phyloP scores from a whole-genome alignment of 2,329 filamentous ascomycete species.

The Zasmidium cellare region DNA sequence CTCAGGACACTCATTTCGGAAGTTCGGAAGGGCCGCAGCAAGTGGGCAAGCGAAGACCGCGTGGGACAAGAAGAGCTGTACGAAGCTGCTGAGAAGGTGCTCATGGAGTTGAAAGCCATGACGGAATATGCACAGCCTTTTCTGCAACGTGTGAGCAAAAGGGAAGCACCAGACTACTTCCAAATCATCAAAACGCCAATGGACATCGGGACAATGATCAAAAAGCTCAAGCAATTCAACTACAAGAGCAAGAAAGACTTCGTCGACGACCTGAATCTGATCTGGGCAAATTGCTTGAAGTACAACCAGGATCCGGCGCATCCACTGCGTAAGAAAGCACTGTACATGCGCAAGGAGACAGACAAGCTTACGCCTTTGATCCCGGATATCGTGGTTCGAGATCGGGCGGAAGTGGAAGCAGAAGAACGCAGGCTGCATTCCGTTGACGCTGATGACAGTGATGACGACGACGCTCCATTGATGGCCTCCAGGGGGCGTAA shows the following conservation, averaged over 20 bases:
- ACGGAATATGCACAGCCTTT: constrained; percentile 98
- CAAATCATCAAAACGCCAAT: constrained; percentile 93
- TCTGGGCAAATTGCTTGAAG: constrained; percentile 94
- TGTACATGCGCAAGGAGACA: constrained; percentile 95
- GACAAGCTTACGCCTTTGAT: constrained; percentile 95
- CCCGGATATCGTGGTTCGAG: constrained; percentile 84
- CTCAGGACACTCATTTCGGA: constrained; percentile 92
- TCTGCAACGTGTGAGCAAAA: constrained; percentile 89
- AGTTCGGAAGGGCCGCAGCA: constrained; percentile 95
- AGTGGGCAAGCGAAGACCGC: constrained; percentile 98
- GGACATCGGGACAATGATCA: constrained; percentile 97
- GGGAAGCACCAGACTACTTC: constrained; percentile 95
- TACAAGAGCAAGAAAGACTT: constrained; percentile 80
- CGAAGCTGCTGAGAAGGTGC: constrained; percentile 92
- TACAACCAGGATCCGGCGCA: constrained; percentile 92
- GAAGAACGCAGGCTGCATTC: constrained; percentile 73
- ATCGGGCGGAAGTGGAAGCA: constrained; percentile 86
- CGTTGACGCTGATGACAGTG: constrained; percentile 85
- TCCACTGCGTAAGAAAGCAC: constrained; percentile 85
- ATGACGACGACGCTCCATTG: constrained; percentile 74
- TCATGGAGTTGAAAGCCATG: constrained; percentile 95
- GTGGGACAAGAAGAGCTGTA: constrained; percentile 97
- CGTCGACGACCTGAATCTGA: constrained; percentile 86
- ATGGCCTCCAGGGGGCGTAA: constrained; percentile 96
- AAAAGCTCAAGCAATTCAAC: constrained; percentile 76